These are phyloP conservation scores for Passiflora organensis DNA, from an alignment of 345 rosid species.

Conservation along the genomic window DNA sequence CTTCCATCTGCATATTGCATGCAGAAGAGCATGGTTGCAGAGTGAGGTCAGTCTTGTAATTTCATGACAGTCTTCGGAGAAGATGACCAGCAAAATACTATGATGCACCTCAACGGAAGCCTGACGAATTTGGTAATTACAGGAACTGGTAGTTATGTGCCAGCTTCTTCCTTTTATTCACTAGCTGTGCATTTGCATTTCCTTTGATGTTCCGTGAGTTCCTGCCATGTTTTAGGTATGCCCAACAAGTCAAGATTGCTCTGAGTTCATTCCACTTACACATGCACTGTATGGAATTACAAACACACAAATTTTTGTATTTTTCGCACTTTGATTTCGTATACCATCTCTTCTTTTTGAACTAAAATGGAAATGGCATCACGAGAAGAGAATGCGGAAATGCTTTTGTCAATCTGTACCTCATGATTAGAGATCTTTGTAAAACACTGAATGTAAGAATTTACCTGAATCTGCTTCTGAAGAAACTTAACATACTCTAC, in stretches of 20 bases:
- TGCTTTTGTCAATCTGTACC: too few relatives aligned
- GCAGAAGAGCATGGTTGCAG: slow-evolving; percentile 1
- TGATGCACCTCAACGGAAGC: slow-evolving; percentile 3
- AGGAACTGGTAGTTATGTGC: not conserved
- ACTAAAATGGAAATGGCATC: too few relatives aligned
- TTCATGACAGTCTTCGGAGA: slow-evolving; percentile 3
- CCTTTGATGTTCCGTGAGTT: slow-evolving; percentile 62
- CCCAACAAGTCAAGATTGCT: slow-evolving; percentile 1
- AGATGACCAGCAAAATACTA: slow-evolving; percentile 2
- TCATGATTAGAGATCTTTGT: too few relatives aligned
- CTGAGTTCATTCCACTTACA: not conserved
- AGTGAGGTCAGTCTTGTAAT: slow-evolving; percentile 7
- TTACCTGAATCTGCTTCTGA: slow-evolving; percentile 77
- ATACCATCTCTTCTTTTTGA: too few relatives aligned
- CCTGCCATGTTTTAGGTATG: slow-evolving; percentile 37
- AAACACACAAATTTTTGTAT: not conserved
- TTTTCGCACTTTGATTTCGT: not conserved
- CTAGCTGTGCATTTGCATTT: slow-evolving; percentile 56
- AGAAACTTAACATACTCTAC: slow-evolving; percentile 70
- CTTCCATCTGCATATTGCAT: slow-evolving; percentile 15
- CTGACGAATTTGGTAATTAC: slow-evolving; percentile 9
- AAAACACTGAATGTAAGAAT: too few relatives aligned
- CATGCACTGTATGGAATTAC: not conserved
- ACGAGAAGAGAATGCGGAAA: too few relatives aligned
- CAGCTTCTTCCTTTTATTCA: slow-evolving; percentile 32